Conservation (phyloP, 495 filamentous ascomycete species). For the Aspergillus bridgeri region DNA sequence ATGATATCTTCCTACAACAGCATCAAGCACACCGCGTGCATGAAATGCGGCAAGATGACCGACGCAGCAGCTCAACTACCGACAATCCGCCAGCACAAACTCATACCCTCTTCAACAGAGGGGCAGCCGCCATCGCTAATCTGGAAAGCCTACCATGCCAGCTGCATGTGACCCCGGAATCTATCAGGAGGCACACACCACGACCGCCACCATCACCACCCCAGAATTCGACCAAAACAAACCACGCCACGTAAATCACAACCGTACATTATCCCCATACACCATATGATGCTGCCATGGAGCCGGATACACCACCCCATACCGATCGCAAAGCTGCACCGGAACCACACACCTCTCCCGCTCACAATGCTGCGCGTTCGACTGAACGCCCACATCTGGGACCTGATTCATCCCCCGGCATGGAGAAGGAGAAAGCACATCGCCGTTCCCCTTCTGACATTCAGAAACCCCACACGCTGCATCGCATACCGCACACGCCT, state of each 20-base stretch:
- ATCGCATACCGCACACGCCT: background rate
- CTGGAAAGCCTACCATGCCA: constrained; percentile 26
- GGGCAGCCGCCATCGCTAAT: constrained; percentile 4
- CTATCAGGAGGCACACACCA: constrained; percentile 3
- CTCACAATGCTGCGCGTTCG: constrained; percentile 28
- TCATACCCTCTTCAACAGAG: background rate
- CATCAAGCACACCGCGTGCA: constrained; percentile 38
- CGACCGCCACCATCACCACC: background rate
- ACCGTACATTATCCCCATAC: constrained; percentile 18
- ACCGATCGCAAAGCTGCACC: constrained; percentile 25
- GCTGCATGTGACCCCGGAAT: constrained; percentile 23
- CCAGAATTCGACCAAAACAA: background rate
- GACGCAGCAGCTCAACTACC: constrained; percentile 39
- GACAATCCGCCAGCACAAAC: constrained; percentile 25
- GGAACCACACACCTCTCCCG: constrained; percentile 25
- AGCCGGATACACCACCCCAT: constrained; percentile 26
- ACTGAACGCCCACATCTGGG: constrained; percentile 33
- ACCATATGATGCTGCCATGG: constrained; percentile 26
- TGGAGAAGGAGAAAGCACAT: constrained; percentile 5
- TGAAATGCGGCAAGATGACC: constrained; percentile 37
- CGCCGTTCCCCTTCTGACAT: background rate
- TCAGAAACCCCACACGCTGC: background rate
- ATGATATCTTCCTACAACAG: constrained; percentile 41
- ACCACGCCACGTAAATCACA: background rate
- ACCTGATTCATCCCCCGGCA: no score